A percentile compares a stretch with the other conserved stretches of the same genome.
Evolutionary conservation across 2,329 filamentous ascomycete genomes (phyloP).

Genomic region (Amauroascus niger): DNA sequence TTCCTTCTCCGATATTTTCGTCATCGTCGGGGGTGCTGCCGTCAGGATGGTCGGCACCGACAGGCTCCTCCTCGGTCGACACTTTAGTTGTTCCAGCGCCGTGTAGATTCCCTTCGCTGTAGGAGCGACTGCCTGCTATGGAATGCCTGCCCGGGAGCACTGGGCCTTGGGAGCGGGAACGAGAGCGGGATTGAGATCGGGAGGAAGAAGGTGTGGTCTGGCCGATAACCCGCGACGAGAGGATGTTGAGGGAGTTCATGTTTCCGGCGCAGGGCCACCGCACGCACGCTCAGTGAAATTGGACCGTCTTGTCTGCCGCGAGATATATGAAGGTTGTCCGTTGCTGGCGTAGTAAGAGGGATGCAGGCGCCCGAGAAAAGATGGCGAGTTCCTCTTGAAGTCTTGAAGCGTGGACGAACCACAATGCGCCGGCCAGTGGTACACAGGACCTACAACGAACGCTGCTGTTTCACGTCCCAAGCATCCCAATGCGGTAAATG

Average conservation of each 20-base stretch:
- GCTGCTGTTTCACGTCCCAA: background rate
- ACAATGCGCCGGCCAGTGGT: background rate
- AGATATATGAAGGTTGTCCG: too few species aligned
- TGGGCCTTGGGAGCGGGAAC: slow-evolving; percentile 46
- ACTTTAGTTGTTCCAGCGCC: slow-evolving; percentile 24
- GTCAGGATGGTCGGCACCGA: slow-evolving; percentile 33
- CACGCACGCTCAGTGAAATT: slow-evolving; percentile 22
- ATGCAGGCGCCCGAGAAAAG: too few species aligned
- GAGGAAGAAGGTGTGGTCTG: slow-evolving; percentile 42
- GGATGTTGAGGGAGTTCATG: slow-evolving; percentile 96
- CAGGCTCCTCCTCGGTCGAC: slow-evolving; percentile 21
- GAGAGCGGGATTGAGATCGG: slow-evolving; percentile 40
- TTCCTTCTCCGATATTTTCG: slow-evolving; percentile 54
- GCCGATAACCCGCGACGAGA: slow-evolving; percentile 71
- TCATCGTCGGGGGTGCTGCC: slow-evolving; percentile 30
- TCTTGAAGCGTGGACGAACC: background rate
- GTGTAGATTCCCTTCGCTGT: slow-evolving; percentile 35
- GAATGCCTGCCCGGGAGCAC: slow-evolving; percentile 29
- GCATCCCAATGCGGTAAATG: background rate
- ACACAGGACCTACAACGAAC: background rate
- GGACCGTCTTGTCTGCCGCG: too few species aligned
- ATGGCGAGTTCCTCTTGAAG: too few species aligned
- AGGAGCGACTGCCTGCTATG: slow-evolving; percentile 33
- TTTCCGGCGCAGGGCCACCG: slow-evolving; percentile 48
- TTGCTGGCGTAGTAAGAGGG: too few species aligned